phyloP scores from a whole-genome alignment of 139 green algal species.

The Bryopsis sp. region DNA sequence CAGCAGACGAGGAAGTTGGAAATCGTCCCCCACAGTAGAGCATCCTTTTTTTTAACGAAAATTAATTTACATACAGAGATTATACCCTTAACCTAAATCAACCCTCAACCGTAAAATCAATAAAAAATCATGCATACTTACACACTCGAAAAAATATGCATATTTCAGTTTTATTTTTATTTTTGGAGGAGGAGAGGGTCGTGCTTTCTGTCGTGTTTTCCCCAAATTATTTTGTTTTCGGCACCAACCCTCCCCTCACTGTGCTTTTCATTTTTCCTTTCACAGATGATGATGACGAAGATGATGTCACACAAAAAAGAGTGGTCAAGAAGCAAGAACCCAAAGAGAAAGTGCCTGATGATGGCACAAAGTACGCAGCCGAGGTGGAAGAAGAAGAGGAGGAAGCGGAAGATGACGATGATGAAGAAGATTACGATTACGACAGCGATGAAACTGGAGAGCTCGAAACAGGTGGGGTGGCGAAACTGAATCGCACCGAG shows the following conservation, averaged over 20 bases:
- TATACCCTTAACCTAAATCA: too few species aligned
- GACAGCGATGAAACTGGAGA: slow-evolving; percentile 18
- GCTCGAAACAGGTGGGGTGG: slow-evolving; percentile 17
- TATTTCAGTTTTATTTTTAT: too few species aligned
- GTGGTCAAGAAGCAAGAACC: neutral
- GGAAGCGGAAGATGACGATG: slow-evolving; percentile 18
- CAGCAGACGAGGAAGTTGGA: too few species aligned
- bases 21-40: too few species aligned
- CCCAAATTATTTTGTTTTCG: neutral
- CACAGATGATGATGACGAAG: slow-evolving; percentile 15
- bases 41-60: too few species aligned
- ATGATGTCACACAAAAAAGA: neutral
- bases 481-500: too few species aligned
- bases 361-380: neutral
- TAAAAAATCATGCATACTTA: too few species aligned
- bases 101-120: too few species aligned
- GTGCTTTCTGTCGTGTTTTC: neutral
- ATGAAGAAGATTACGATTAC: slow-evolving; percentile 13
- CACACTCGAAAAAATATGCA: too few species aligned
- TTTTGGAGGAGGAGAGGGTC: slow-evolving; percentile 23
- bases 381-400: slow-evolving; percentile 25
- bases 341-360: neutral
- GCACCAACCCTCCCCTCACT: too few species aligned
- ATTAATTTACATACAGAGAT: too few species aligned
- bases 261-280: too few species aligned